Conservation (phyloP, 2,329 filamentous ascomycete genomes). For the Aspergillus tubingensis region DNA sequence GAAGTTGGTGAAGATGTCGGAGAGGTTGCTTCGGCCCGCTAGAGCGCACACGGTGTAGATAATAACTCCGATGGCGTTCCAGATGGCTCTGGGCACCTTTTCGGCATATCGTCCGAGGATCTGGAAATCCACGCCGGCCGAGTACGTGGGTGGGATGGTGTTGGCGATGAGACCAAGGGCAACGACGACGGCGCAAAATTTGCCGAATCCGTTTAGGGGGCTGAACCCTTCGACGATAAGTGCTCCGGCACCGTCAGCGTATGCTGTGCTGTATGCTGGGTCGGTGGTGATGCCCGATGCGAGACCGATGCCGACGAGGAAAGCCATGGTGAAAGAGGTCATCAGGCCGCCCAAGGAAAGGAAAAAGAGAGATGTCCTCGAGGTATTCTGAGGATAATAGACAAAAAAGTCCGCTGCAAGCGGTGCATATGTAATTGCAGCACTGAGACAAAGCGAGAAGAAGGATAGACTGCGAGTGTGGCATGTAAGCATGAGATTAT, state of each 20-base stretch:
- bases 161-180: constrained; percentile 67
- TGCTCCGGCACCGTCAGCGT: constrained; percentile 61
- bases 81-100: constrained; percentile 62
- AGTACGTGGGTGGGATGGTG: constrained; percentile 66
- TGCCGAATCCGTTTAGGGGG: constrained; percentile 63
- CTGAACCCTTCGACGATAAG: constrained; percentile 65
- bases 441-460: constrained; percentile 68
- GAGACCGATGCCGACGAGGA: constrained; percentile 64
- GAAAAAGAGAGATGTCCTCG: constrained; percentile 56
- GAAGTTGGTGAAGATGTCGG: constrained; percentile 69
- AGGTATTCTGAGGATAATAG: constrained; percentile 60
- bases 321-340: constrained; percentile 61
- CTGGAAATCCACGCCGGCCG: constrained; percentile 67
- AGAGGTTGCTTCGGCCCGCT: constrained; percentile 61
- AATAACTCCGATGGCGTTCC: constrained; percentile 64
- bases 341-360: constrained; percentile 60
- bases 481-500: neutral
- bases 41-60: constrained; percentile 67
- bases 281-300: constrained; percentile 58
- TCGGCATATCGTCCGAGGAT: constrained; percentile 62
- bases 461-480: constrained; percentile 57
- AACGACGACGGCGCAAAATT: constrained; percentile 66
- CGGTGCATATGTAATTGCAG: constrained; percentile 64
- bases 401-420: constrained; percentile 69
- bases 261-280: constrained; percentile 59